Evolutionary conservation across 768 basidiomycete genomes (phyloP).

Genomic region (Mycena maculata): DNA sequence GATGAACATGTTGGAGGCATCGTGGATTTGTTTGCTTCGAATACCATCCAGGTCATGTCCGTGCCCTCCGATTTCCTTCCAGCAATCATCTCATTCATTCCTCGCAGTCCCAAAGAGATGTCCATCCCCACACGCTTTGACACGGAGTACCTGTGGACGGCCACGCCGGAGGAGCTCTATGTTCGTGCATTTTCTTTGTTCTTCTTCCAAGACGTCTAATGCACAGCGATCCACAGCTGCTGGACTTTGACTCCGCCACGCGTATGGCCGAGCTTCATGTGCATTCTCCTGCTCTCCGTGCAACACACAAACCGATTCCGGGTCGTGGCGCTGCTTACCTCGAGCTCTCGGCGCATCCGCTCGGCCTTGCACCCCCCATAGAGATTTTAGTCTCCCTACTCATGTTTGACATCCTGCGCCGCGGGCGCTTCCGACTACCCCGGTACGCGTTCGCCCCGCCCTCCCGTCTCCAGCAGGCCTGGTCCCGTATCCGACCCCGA

Average conservation of each 20-base stretch:
- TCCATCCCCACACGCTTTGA: conserved; percentile 73
- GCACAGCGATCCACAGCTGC: conserved; percentile 50
- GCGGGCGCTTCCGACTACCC: conserved; percentile 65
- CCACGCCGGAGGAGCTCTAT: conserved; percentile 62
- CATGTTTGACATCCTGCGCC: conserved; percentile 72
- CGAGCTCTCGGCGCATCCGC: conserved; percentile 26
- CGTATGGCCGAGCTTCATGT: conserved; percentile 48
- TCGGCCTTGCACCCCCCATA: conserved; percentile 20
- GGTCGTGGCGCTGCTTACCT: conserved; percentile 23
- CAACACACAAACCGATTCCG: conserved; percentile 47
- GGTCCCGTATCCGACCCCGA: conserved; percentile 19
- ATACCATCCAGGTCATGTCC: conserved; percentile 66
- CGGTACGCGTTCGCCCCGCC: conserved; percentile 57
- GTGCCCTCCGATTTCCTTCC: conserved; percentile 31
- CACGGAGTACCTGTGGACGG: conserved; percentile 69
- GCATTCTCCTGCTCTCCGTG: conserved; percentile 60
- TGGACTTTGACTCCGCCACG: conserved; percentile 63
- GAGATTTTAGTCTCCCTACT: conserved; percentile 61
- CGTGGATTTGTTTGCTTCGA: conserved; percentile 67
- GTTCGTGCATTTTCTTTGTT: conserved; percentile 47
- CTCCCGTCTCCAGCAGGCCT: conserved; percentile 19
- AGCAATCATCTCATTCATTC: conserved; percentile 6
- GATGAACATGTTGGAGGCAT: conserved; percentile 64
- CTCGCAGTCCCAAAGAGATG: conserved; percentile 65
- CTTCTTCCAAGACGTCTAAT: conserved; percentile 14